Evolutionary conservation across 139 green algal species (phyloP), one percentile per base, ranked within the genome.

Genomic region (Ostreobium quekettii): DNA sequence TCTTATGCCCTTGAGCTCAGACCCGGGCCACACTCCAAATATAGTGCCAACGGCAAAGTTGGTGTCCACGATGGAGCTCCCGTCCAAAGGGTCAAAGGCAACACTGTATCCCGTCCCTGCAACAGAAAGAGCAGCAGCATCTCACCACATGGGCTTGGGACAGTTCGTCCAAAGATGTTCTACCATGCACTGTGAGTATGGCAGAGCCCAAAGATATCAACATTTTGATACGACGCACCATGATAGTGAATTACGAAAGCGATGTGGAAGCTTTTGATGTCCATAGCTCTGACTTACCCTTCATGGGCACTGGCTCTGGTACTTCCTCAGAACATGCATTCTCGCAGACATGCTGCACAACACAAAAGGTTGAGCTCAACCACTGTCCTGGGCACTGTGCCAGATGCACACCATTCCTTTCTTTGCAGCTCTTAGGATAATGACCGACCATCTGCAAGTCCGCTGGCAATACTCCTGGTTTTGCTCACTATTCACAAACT

Each of bases 41-140:
- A 97, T 95, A 76, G 89, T 96, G 73, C 91, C 90, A 8, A 95
- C 90, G 0, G 89, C 81, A 73, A 97, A 97, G 89, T 97, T 97
- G 72, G 89, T 96, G 86, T 96, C 90, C 28, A 97, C 86, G 65
- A 97, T 95, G 78, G 87, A 95, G 66, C 82, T 92, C 74, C 91
- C 91, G 69, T 97, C 91, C 58, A 97, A 85, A 39, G 91, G 90
- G 82, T 97, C 91, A 71, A 96, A 97, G 33, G 90, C 90, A 19
- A 97, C 90, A 58, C 71, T 90, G 86, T 89, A 96, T 74, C 86
- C 88, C 48, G 76, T 60, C 11, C 89, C 83, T 80, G 71, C 33
- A 57, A 11, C 30, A 32, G 19, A 70, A 4, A n/a, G n/a, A n/a
- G n/a, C n/a, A n/a, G n/a, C n/a, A n/a, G n/a, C n/a, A n/a, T n/a